Evolutionary conservation across 176 grass and related monocot genomes (phyloP), one percentile per base, ranked within the genome.

Genomic region (Chloris gayana): DNA sequence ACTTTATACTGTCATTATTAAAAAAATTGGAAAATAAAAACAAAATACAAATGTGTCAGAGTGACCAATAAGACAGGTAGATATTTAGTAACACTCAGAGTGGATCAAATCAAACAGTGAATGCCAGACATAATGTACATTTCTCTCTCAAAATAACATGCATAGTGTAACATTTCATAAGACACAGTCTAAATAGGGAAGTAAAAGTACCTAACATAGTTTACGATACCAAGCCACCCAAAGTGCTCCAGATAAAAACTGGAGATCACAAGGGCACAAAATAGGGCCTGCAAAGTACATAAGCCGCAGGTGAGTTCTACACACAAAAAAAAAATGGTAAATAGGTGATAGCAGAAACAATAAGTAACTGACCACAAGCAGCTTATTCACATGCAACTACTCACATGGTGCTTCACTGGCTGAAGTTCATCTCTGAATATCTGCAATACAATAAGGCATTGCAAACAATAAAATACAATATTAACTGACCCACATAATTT

Each of bases 371-470:
- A 86, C 83, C 79, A 67, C 67, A 85, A 81, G 67, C 38, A 82
- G 73, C 84, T 82, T 83, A 85, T 89, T 89, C 45, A 73, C 67
- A 86, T 89, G 78, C 49, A 68, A 29, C 73, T 61, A 66, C 83
- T 61, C 67, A 73, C 60, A 78, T 77, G 72, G 80, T 67, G 62
- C 74, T 87, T 99, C 82, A 93, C 75, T 95, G 93, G 72, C 97
- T 94, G 77, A 99, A 99, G 82, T 95, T 96, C 93, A 99, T 99
- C 85, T 99, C 93, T 39, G 97, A 99, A 77, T 99, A 99, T 91
- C 97, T 99, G 88, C 75, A 71, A 37, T 70, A 87, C 38, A 80
- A 88, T 6, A 59, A 39, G 49, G 59, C 38, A 80, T 54, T 64
- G 9, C 50, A 63, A 74, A 47, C 50, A 63, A 47, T 42, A 61